Evolutionary conservation across 176 grass and related monocot genomes (phyloP).

Genomic region (Dendrocalamus sinicus): DNA sequence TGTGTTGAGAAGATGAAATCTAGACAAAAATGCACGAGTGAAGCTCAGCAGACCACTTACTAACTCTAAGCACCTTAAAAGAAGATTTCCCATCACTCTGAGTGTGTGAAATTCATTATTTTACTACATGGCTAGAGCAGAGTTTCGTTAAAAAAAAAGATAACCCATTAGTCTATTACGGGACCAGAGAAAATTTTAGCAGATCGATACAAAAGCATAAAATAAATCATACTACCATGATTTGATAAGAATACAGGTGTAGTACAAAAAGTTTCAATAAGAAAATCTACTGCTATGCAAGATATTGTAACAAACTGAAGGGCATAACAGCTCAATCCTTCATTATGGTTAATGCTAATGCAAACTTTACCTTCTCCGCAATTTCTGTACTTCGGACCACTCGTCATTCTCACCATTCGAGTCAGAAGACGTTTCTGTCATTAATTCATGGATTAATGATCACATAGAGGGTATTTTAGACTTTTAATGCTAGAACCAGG

Average conservation of each 20-base stretch:
- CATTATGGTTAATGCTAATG: background rate
- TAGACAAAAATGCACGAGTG: background rate
- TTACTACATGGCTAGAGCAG: too few relatives aligned
- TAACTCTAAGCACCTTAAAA: slow-evolving; percentile 2
- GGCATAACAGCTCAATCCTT: slow-evolving; percentile 4
- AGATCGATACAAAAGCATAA: background rate
- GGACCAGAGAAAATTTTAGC: slow-evolving; percentile 7
- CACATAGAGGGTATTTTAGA: background rate
- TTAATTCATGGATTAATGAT: slow-evolving; percentile 25
- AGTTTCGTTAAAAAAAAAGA: background rate
- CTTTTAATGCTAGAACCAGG: slow-evolving; percentile 22
- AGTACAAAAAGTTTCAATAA: background rate
- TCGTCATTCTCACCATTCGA: slow-evolving; percentile 60
- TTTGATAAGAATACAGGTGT: background rate
- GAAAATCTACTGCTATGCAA: background rate
- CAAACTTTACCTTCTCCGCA: slow-evolving; percentile 66
- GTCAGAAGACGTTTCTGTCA: slow-evolving; percentile 46
- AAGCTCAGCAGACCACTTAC: background rate
- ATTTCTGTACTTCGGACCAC: slow-evolving; percentile 71
- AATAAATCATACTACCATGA: background rate
- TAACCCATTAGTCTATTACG: background rate
- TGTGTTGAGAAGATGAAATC: background rate
- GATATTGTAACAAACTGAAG: slow-evolving; percentile 4
- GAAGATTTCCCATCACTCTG: background rate
- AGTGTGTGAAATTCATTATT: background rate